A percentile compares a stretch with the other conserved stretches of the same genome.
Evolutionary conservation across 495 filamentous ascomycete species (phyloP).

Genomic region (Penicillium lagena): DNA sequence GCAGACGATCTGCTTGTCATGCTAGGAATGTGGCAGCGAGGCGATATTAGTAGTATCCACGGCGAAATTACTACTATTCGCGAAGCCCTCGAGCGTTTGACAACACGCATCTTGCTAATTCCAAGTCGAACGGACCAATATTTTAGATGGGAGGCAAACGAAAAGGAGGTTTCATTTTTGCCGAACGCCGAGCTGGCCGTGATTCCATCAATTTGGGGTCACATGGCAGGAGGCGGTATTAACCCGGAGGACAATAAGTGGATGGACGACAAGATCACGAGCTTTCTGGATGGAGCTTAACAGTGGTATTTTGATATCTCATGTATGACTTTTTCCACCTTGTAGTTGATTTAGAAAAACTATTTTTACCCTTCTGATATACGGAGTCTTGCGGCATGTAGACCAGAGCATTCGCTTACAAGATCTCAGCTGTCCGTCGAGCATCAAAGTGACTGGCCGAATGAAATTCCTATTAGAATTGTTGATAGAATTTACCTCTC

Average conservation of each 20-base stretch:
- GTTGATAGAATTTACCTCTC: too few species aligned
- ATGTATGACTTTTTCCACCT: too few species aligned
- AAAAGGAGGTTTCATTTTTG: slow-evolving; percentile 44
- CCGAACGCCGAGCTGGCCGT: slow-evolving; percentile 37
- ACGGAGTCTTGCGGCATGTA: too few species aligned
- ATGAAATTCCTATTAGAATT: too few species aligned
- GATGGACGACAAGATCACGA: slow-evolving; percentile 48
- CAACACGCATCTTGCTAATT: slow-evolving; percentile 50
- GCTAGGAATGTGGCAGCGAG: slow-evolving; percentile 60
- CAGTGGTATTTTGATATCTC: background rate
- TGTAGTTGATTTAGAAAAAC: too few species aligned
- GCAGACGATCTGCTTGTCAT: slow-evolving; percentile 56
- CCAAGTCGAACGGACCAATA: slow-evolving; percentile 59
- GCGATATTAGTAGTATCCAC: slow-evolving; percentile 45
- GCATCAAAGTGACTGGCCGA: too few species aligned
- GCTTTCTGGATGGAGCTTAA: slow-evolving; percentile 15
- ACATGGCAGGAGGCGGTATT: slow-evolving; percentile 48
- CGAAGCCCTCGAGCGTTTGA: slow-evolving; percentile 47
- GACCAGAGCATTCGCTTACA: too few species aligned
- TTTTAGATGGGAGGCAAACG: slow-evolving; percentile 54
- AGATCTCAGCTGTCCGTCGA: too few species aligned
- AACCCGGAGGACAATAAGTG: slow-evolving; percentile 51
- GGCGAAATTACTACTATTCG: slow-evolving; percentile 44
- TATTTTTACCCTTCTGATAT: too few species aligned
- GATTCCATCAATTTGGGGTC: slow-evolving; percentile 58